Base-by-base conservation (phyloP, 805 yeast species). In the Yarrowia deformans region DNA sequence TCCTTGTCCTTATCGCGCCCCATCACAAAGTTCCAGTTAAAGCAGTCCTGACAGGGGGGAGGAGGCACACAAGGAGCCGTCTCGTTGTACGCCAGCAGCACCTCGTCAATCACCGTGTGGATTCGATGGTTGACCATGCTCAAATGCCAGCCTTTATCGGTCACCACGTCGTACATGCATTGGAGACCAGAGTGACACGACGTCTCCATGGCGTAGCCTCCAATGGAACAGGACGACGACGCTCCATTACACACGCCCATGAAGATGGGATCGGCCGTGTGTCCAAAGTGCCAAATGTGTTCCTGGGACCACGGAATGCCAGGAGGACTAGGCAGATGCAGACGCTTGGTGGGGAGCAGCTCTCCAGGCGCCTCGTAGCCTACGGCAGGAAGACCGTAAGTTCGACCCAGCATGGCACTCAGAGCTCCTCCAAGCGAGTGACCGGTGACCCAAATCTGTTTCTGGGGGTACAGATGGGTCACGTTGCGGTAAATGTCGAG, bases 191-290 rank as follows among this genome's bases (percentile, higher is more conserved):
- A 85, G 77, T 95, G 99, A 77, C 99, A 95, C 56, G 88, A 89
- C 0, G 97, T 89, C 75, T 95, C 99, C 97, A 95, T 89, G 12
- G 98, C 99, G 78, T 92, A 95, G 0, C 99, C 99, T 0, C 91
- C 97, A 9, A 91, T 83, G 70, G 94, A 88, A 78, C 99, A 95
- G 1, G 93, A 79, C 0, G 96, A 89, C 4, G 94, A 87, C 0
- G 95, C 96, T 10, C 99, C 99, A 75, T 90, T 93, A 77, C 99
- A 95, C 9, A 92, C 93, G 0, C 99, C 99, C 94, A 93, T 90
- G 75, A 84, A 95, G 1, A 95, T 91, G 1, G 99, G 99, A 77
- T 95, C 99, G 0, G 97, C 98, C 1, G 95, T 95, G 77, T 95
- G 94, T 2, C 99, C 99, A 76, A 95, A 81, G 77, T 95, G 98